Conservation (phyloP, 169 alveolate species). For the Babesia sp. region DNA sequence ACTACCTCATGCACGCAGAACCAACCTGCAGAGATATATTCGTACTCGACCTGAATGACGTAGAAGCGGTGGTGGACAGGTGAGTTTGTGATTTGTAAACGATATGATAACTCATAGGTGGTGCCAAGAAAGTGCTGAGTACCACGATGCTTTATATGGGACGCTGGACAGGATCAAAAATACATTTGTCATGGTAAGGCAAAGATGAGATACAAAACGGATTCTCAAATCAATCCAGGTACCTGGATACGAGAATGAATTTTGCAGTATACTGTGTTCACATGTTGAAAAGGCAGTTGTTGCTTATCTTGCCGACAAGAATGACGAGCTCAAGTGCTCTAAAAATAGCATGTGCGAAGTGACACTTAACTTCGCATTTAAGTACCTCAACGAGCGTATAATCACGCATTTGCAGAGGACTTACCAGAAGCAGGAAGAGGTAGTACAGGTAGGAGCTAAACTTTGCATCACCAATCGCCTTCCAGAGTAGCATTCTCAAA, state of each 20-base stretch:
- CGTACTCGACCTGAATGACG: slow-evolving; percentile 18
- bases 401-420: slow-evolving; percentile 24
- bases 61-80: not conserved
- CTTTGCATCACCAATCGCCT: too few species aligned
- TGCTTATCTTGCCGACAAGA: slow-evolving; percentile 10
- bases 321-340: slow-evolving; percentile 33
- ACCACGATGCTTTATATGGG: not conserved
- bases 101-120: slow-evolving; percentile 23
- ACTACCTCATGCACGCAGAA: slow-evolving; percentile 29
- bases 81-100: not conserved
- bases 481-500: slow-evolving; percentile 43
- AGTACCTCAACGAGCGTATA: slow-evolving; percentile 10
- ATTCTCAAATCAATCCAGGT: slow-evolving; percentile 26
- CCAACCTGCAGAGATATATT: slow-evolving; percentile 23
- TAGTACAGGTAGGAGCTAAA: slow-evolving; percentile 16
- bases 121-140: slow-evolving; percentile 51
- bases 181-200: slow-evolving; percentile 55
- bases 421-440: slow-evolving; percentile 37
- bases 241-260: slow-evolving; percentile 61
- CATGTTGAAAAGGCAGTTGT: slow-evolving; percentile 41
- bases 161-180: slow-evolving; percentile 29
- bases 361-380: slow-evolving; percentile 41
- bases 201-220: not conserved
- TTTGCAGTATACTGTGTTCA: slow-evolving; percentile 42
- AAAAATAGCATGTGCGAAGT: slow-evolving; percentile 35